phyloP scores from a whole-genome alignment of 2,329 filamentous ascomycete species.

The Plenodomus biglobosus region DNA sequence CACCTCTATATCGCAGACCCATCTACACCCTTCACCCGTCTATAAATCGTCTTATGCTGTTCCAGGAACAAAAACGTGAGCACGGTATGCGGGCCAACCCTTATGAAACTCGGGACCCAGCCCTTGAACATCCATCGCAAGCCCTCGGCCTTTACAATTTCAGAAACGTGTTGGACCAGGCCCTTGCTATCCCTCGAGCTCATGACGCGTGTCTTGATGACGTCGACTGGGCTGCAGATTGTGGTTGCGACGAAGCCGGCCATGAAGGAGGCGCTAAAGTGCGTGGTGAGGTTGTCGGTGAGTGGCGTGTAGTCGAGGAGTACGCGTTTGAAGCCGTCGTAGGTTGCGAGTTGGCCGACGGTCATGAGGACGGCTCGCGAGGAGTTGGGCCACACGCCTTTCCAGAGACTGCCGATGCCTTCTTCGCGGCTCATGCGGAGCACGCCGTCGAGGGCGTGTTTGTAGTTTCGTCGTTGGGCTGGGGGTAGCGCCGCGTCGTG shows the following conservation, averaged over 20 bases:
- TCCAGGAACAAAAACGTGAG: conserved; percentile 85
- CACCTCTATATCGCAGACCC: conserved; percentile 1
- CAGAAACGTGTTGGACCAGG: conserved; percentile 62
- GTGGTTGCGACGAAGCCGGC: conserved; percentile 84
- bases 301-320: conserved; percentile 68
- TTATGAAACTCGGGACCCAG: conserved; percentile 78
- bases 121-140: conserved; percentile 84
- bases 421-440: conserved; percentile 85
- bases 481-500: conserved; percentile 78
- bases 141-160: conserved; percentile 72
- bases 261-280: conserved; percentile 75
- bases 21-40: conserved; percentile 33
- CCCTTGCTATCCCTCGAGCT: conserved; percentile 60
- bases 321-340: conserved; percentile 76
- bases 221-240: conserved; percentile 81
- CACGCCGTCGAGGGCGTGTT: conserved; percentile 83
- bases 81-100: conserved; percentile 74
- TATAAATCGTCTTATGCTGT: conserved; percentile 79
- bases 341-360: conserved; percentile 77
- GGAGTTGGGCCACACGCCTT: conserved; percentile 82
- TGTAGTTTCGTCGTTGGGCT: conserved; percentile 80
- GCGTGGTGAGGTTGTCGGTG: conserved; percentile 68
- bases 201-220: conserved; percentile 89
- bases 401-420: conserved; percentile 73
- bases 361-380: conserved; percentile 86